Conservation (phyloP, 75 land plant genomes). For the Pinus taeda region DNA sequence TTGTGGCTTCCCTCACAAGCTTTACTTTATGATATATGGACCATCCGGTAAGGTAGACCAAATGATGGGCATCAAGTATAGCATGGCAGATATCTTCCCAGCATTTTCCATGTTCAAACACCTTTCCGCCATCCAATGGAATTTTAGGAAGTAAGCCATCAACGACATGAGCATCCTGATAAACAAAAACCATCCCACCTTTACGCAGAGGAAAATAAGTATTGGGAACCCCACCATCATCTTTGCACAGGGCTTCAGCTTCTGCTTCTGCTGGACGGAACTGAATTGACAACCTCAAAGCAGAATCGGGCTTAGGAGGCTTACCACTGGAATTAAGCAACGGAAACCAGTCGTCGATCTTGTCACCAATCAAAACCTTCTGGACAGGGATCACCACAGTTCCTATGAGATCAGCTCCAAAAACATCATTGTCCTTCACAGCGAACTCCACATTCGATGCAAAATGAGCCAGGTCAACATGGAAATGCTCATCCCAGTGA, state of each 20-base stretch:
- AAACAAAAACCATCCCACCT: slow-evolving; percentile 69
- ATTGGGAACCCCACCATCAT: slow-evolving; percentile 23
- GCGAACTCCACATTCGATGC: slow-evolving; percentile 34
- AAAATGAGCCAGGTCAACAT: too few relatives aligned
- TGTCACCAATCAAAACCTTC: slow-evolving; percentile 20
- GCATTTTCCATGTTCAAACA: slow-evolving; percentile 45
- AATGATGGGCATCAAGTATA: slow-evolving; percentile 27
- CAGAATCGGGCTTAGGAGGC: not conserved
- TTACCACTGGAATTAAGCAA: slow-evolving; percentile 50
- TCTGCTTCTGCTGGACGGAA: slow-evolving; percentile 38
- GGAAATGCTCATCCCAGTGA: slow-evolving; percentile 13
- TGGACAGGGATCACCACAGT: slow-evolving; percentile 31
- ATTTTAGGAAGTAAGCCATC: too few relatives aligned
- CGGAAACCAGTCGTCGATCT: slow-evolving; percentile 57
- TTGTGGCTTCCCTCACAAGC: too few relatives aligned
- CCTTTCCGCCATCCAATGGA: slow-evolving; percentile 39
- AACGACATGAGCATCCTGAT: slow-evolving; percentile 72
- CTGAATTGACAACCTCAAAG: slow-evolving; percentile 34
- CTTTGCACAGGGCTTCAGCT: slow-evolving; percentile 31
- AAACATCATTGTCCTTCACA: slow-evolving; percentile 75
- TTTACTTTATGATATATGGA: too few relatives aligned
- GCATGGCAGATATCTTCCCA: slow-evolving; percentile 98
- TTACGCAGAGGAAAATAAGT: slow-evolving; percentile 56
- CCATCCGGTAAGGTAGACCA: too few relatives aligned
- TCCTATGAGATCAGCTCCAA: slow-evolving; percentile 65